phyloP scores from a whole-genome alignment of 441 rosid species.

The Aleurites moluccanus region DNA sequence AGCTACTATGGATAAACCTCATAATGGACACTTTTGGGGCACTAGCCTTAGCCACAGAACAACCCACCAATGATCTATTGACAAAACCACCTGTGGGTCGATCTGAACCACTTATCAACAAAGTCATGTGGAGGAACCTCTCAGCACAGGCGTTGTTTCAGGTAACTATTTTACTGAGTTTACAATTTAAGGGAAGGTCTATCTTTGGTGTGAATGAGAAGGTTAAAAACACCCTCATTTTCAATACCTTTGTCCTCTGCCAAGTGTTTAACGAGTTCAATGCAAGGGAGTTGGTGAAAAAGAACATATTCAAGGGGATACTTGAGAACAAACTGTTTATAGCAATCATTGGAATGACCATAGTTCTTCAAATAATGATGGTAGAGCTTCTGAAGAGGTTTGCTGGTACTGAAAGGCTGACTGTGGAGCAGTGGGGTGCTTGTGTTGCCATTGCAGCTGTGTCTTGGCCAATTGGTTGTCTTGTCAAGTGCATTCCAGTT shows the following conservation, averaged over 20 bases:
- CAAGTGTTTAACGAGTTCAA: conserved; percentile 49
- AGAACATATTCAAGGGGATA: conserved; percentile 45
- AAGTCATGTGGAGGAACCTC: conserved; percentile 48
- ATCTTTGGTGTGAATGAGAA: conserved; percentile 36
- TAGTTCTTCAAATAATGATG: conserved; percentile 42
- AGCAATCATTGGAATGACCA: conserved; percentile 33
- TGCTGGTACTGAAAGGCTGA: conserved; percentile 39
- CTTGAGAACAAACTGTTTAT: conserved; percentile 35
- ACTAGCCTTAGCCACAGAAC: conserved; percentile 40
- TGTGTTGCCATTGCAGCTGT: conserved; percentile 39
- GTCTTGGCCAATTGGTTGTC: conserved; percentile 40
- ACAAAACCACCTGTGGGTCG: no score
- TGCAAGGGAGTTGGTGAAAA: conserved; percentile 42
- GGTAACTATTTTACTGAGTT: conserved; percentile 25
- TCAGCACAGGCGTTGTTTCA: conserved; percentile 42
- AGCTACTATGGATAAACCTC: conserved; percentile 32
- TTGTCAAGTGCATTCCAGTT: conserved; percentile 41
- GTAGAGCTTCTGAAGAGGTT: conserved; percentile 44
- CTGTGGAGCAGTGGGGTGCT: conserved; percentile 39
- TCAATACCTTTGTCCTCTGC: conserved; percentile 30
- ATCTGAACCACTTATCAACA: no score
- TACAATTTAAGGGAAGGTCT: conserved; percentile 39
- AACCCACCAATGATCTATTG: no score
- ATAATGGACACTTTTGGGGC: conserved; percentile 27
- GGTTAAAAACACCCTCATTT: conserved; percentile 38